A percentile compares a stretch with the other conserved stretches of the same genome.
Conservation (phyloP, 768 basidiomycete species). For the Russula earlei region DNA sequence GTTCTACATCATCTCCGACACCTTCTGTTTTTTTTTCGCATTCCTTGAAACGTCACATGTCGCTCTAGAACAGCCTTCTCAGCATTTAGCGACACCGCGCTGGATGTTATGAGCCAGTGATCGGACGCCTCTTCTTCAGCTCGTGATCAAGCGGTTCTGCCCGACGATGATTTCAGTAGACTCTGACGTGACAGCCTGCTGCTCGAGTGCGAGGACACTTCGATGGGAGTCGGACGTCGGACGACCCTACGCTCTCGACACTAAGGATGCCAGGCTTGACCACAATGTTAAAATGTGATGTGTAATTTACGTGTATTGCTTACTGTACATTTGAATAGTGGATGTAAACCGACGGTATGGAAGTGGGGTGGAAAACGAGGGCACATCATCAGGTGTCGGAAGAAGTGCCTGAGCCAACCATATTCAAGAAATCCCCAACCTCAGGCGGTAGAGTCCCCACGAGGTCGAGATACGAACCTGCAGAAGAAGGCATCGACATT, state of each 20-base stretch:
- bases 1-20: slow-evolving; percentile 36
- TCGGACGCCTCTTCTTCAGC: slow-evolving; percentile 1
- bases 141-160: neutral
- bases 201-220: neutral
- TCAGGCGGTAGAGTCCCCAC: slow-evolving; percentile 10
- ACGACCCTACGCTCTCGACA: neutral
- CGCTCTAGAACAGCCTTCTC: slow-evolving; percentile 42
- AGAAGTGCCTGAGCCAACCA: neutral
- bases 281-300: neutral
- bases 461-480: slow-evolving; percentile 13
- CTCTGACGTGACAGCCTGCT: neutral
- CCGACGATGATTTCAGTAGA: neutral
- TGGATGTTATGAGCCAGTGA: neutral
- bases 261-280: neutral
- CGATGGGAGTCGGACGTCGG: neutral
- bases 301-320: neutral
- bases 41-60: slow-evolving; percentile 41
- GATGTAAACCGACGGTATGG: neutral
- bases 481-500: neutral
- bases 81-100: slow-evolving; percentile 36
- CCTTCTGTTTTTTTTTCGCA: slow-evolving; percentile 37
- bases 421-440: slow-evolving; percentile 11
- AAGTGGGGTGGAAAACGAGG: neutral
- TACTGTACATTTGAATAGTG: neutral
- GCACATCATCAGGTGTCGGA: neutral